Evolutionary conservation across 2,329 filamentous ascomycete species (phyloP).

Genomic region (Trichoderma simmonsii): DNA sequence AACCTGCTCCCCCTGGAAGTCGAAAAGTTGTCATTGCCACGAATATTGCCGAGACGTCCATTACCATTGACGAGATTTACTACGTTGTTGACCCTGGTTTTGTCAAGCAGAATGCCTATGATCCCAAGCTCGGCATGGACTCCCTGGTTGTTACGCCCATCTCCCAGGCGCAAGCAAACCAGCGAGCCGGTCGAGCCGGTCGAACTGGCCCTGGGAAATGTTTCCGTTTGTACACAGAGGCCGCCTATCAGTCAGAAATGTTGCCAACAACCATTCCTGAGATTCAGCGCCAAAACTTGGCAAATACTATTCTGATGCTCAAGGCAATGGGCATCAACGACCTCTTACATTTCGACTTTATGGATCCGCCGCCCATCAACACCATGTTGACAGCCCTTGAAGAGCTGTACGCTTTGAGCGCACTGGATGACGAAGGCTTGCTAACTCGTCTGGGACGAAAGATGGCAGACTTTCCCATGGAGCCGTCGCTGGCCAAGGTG

Average conservation of each 20-base stretch:
- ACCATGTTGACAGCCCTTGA: conserved; percentile 96
- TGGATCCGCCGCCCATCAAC: conserved; percentile 96
- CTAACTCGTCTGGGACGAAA: conserved; percentile 88
- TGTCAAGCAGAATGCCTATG: conserved; percentile 96
- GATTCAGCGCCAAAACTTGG: conserved; percentile 91
- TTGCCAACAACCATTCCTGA: conserved; percentile 92
- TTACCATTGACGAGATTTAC: conserved; percentile 97
- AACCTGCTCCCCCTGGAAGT: conserved; percentile 79
- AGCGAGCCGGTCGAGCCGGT: conserved; percentile 87
- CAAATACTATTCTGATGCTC: conserved; percentile 91
- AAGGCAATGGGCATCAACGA: conserved; percentile 99
- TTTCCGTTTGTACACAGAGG: conserved; percentile 92
- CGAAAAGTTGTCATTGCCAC: conserved; percentile 97
- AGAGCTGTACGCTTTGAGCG: conserved; percentile 87
- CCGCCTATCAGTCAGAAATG: conserved; percentile 96
- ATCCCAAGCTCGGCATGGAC: conserved; percentile 97
- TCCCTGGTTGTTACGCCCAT: conserved; percentile 93
- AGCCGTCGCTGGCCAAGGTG: conserved; percentile 85
- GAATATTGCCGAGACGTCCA: conserved; percentile 96
- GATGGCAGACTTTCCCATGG: conserved; percentile 99
- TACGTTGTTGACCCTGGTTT: conserved; percentile 97
- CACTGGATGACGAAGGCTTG: conserved; percentile 91
- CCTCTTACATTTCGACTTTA: conserved; percentile 94
- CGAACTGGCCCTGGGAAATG: conserved; percentile 95
- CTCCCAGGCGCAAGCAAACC: conserved; percentile 93